Evolutionary conservation across 2,329 filamentous ascomycete species (phyloP), one percentile per base, ranked within the genome.

Genomic region (Pestalotiopsis sp.): DNA sequence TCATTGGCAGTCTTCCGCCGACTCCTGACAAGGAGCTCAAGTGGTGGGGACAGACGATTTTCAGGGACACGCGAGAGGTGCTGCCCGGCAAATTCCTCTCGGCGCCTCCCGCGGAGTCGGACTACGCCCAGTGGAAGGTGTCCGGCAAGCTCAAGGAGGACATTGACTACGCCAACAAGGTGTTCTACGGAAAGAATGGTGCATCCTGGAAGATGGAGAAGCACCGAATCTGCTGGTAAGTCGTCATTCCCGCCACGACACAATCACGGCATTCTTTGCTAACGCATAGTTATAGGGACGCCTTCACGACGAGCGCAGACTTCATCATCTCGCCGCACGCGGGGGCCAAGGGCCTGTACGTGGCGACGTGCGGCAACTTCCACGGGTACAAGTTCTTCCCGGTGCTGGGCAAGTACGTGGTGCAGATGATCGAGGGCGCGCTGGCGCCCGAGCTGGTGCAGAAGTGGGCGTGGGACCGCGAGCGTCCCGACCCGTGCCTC

Each of bases 331-430:
- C 87, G 4, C 87, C 88, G 0, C 85, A 90, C 71, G 69, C 83
- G 0, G 81, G 80, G 39, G 86, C 74, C 23, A 75, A 76, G 62
- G 88, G 88, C 25, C 78, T 92, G 0, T 91, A 87, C 72, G 74
- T 93, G 1, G 90, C 89, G 0, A 88, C 88, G 0, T 89, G 88
- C 13, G 90, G 90, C 6, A 91, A 89, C 0, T 91, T 91, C 72
- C 90, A 92, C 77, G 86, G 88, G 17, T 92, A 85, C 82, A 92
- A 92, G 77, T 91, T 92, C 77, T 84, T 92, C 68, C 90, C 90
- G 0, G 85, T 87, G 2, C 84, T 91, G 31, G 90, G 90, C 4
- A 87, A 86, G 71, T 92, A 92, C 72, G 82, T 90, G 36, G 75
- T 84, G n/a, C 84, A 88, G 72, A 86, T 86, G 89, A 78, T 83